Evolutionary conservation across 768 basidiomycete genomes (phyloP).

Genomic region (Lactarius hatsudake): DNA sequence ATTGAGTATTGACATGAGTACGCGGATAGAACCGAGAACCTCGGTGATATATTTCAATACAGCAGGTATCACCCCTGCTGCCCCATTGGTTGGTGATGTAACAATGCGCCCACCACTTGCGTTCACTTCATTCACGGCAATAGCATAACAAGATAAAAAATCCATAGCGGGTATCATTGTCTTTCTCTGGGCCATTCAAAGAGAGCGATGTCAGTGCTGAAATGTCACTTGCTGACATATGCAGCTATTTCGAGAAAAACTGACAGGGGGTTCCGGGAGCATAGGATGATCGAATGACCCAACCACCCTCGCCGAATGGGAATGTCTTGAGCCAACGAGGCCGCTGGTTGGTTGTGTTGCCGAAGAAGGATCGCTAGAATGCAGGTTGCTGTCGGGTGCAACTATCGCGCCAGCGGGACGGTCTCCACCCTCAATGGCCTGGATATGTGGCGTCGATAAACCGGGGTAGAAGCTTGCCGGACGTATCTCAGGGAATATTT

Average conservation of each 20-base stretch:
- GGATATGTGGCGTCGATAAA: constrained; percentile 38
- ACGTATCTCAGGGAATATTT: constrained; percentile 6
- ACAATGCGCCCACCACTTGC: constrained; percentile 92
- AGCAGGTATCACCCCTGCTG: constrained; percentile 90
- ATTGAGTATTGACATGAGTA: not conserved
- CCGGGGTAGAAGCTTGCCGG: constrained; percentile 51
- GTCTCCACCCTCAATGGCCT: constrained; percentile 37
- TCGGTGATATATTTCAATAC: constrained; percentile 88
- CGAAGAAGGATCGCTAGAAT: constrained; percentile 25
- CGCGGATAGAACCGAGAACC: constrained; percentile 36
- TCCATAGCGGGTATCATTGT: constrained; percentile 92
- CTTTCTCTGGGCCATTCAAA: constrained; percentile 50
- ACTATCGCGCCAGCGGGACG: constrained; percentile 29
- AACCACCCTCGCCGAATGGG: constrained; percentile 48
- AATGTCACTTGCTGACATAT: not conserved
- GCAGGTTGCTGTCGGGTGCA: constrained; percentile 27
- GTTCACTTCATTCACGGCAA: constrained; percentile 94
- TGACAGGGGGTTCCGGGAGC: constrained; percentile 77
- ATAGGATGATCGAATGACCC: constrained; percentile 80
- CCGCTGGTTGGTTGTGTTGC: not conserved
- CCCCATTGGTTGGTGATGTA: constrained; percentile 92
- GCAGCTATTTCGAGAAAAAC: constrained; percentile 32
- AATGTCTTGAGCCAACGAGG: constrained; percentile 9
- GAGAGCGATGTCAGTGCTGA: not conserved
- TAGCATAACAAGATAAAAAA: constrained; percentile 90